Conservation (phyloP, 1,284 basidiomycete species). For the Bothia castanella region DNA sequence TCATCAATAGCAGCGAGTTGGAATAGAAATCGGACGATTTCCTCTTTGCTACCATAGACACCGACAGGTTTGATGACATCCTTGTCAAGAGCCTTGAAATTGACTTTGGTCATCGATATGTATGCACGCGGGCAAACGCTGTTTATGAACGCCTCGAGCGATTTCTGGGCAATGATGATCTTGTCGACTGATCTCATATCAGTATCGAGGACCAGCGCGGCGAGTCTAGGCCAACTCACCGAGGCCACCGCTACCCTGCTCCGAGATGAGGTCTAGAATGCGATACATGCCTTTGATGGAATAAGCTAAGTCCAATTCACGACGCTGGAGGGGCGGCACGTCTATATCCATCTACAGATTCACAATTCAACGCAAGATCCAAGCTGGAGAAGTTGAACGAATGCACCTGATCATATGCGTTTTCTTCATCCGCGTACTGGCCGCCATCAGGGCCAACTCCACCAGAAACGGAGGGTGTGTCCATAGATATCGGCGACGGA, state of each 20-base stretch:
- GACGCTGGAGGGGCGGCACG: neutral
- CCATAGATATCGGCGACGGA: neutral
- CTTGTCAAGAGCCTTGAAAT: slow-evolving; percentile 48
- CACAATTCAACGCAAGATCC: neutral
- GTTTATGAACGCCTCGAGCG: slow-evolving; percentile 44
- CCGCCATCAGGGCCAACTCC: slow-evolving; percentile 6
- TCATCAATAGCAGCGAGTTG: slow-evolving; percentile 36
- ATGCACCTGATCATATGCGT: slow-evolving; percentile 14
- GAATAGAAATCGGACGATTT: slow-evolving; percentile 45
- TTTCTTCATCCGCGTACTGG: slow-evolving; percentile 17
- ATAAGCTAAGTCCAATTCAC: slow-evolving; percentile 26
- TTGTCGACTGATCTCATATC: slow-evolving; percentile 44
- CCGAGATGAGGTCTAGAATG: slow-evolving; percentile 50
- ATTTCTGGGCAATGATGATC: slow-evolving; percentile 51
- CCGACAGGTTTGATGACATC: slow-evolving; percentile 47
- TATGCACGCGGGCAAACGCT: slow-evolving; percentile 43
- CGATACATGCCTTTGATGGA: slow-evolving; percentile 45
- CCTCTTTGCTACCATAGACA: slow-evolving; percentile 50
- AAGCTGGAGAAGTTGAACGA: neutral
- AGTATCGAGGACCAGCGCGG: neutral
- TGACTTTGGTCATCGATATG: slow-evolving; percentile 47
- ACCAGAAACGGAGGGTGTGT: neutral
- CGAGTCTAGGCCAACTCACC: slow-evolving; percentile 32
- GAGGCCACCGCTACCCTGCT: slow-evolving; percentile 48
- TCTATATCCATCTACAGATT: slow-evolving; percentile 26